Conservation (phyloP, 306 rosid genomes). For the Cajanus cajan region DNA sequence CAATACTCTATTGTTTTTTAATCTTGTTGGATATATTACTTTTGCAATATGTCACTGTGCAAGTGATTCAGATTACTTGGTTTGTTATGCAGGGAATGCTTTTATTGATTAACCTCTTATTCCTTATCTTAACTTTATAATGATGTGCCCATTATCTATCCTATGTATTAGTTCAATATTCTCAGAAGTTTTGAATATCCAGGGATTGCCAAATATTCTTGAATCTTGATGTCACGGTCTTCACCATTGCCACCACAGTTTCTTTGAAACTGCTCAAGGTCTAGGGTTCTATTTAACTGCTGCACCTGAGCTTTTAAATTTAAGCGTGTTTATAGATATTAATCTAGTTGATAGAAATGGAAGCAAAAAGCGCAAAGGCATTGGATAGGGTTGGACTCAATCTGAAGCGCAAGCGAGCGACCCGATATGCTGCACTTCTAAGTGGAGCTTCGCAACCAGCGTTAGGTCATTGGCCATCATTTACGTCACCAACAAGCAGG, state of each 20-base stretch:
- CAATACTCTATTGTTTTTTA: neutral
- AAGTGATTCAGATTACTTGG: neutral
- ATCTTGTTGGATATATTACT: neutral
- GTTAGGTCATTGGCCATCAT: slow-evolving; percentile 18
- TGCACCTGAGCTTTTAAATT: slow-evolving; percentile 46
- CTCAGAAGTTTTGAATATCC: slow-evolving; percentile 31
- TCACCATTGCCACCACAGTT: slow-evolving; percentile 15
- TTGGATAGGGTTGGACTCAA: slow-evolving; percentile 53
- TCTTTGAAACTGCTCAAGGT: slow-evolving; percentile 34
- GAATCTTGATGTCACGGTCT: slow-evolving; percentile 33
- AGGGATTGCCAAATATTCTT: slow-evolving; percentile 47
- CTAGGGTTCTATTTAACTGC: slow-evolving; percentile 39
- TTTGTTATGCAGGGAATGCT: neutral
- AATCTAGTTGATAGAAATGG: slow-evolving; percentile 59
- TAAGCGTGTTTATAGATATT: slow-evolving; percentile 51
- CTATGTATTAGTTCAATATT: neutral
- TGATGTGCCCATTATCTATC: neutral
- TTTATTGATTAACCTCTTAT: neutral
- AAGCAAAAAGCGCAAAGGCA: slow-evolving; percentile 55
- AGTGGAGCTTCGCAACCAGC: slow-evolving; percentile 37
- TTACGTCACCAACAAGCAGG: slow-evolving; percentile 7
- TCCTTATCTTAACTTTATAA: neutral
- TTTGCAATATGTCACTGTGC: neutral
- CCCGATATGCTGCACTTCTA: slow-evolving; percentile 36
- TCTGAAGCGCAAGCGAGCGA: slow-evolving; percentile 60